Percentiles rank a stretch among this genome's conserved stretches.
These are phyloP conservation scores for Pythium sp. DNA, from an alignment of 352 stramenopile genomes.

Conservation along the genomic window DNA sequence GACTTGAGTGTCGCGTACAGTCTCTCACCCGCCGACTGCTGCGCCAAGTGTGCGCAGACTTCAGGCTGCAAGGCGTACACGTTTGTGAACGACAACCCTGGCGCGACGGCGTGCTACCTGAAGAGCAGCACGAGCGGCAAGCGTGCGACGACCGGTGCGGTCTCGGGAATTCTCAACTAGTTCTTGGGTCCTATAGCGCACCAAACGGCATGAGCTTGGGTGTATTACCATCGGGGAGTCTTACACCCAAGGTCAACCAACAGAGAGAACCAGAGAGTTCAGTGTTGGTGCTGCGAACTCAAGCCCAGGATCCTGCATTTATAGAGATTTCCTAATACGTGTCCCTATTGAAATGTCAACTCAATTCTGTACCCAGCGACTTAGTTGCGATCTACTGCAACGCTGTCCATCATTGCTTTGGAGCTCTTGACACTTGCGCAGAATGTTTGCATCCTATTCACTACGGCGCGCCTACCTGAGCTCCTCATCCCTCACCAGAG, in stretches of 20 bases:
- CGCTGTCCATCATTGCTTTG: background rate
- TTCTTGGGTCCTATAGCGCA: background rate
- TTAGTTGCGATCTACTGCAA: background rate
- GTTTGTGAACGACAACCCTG: conserved; percentile 24
- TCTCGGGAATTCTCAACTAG: conserved; percentile 16
- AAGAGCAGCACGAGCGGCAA: conserved; percentile 18
- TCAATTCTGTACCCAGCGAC: background rate
- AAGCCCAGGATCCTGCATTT: background rate
- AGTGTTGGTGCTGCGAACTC: background rate
- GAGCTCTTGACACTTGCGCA: background rate
- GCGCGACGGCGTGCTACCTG: conserved; percentile 24
- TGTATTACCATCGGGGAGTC: background rate
- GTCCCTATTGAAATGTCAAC: background rate
- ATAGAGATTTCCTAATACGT: background rate
- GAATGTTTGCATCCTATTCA: background rate
- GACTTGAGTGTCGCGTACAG: conserved; percentile 37
- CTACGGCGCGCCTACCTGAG: background rate
- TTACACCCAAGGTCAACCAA: background rate
- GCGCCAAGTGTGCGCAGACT: conserved; percentile 36
- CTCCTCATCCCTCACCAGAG: background rate
- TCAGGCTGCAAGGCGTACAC: conserved; percentile 46
- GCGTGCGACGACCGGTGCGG: conserved; percentile 2
- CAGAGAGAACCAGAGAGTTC: background rate
- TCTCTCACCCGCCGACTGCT: conserved; percentile 34
- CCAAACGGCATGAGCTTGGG: background rate